A percentile compares a stretch with the other conserved stretches of the same genome.
phyloP scores from a whole-genome alignment of 164 flowering plant species.

The Aristolochia californica region DNA sequence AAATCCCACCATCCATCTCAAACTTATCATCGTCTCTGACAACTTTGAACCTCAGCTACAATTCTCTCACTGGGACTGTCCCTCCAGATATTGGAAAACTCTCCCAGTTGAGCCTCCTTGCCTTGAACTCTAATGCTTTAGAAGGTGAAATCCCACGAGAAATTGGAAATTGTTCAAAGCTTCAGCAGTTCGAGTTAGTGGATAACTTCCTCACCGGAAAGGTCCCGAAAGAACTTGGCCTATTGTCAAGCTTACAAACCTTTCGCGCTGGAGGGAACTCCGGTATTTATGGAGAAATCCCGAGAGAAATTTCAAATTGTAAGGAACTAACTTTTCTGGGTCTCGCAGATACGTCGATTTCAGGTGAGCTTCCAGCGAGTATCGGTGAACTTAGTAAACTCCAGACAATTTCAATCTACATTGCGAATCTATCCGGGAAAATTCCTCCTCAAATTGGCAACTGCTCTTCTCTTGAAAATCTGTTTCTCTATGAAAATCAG shows the following conservation, averaged over 20 bases:
- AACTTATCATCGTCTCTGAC: constrained; percentile 23
- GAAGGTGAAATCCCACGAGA: constrained; percentile 30
- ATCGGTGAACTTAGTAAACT: constrained; percentile 41
- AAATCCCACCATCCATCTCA: constrained; percentile 33
- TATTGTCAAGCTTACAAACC: constrained; percentile 24
- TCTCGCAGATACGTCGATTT: constrained; percentile 45
- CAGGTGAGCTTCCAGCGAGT: constrained; percentile 40
- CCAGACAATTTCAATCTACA: constrained; percentile 40
- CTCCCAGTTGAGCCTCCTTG: constrained; percentile 19
- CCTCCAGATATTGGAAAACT: constrained; percentile 35
- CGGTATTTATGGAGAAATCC: constrained; percentile 41
- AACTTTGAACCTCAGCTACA: constrained; percentile 44
- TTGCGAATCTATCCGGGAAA: constrained; percentile 37
- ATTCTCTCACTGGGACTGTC: constrained; percentile 31
- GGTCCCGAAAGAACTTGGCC: constrained; percentile 35
- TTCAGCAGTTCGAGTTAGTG: constrained; percentile 29
- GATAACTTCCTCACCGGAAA: constrained; percentile 45
- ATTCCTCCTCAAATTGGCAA: constrained; percentile 49
- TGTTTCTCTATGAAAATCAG: constrained; percentile 42
- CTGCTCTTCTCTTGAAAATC: constrained; percentile 32
- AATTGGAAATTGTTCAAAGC: constrained; percentile 37
- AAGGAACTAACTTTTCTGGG: constrained; percentile 29
- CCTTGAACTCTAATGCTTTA: constrained; percentile 32
- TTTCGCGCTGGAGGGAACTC: constrained; percentile 50
- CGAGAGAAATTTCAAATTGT: constrained; percentile 39